Evolutionary conservation across 176 grass and related monocot species (phyloP).

Genomic region (Bolboschoenus planiculmis): DNA sequence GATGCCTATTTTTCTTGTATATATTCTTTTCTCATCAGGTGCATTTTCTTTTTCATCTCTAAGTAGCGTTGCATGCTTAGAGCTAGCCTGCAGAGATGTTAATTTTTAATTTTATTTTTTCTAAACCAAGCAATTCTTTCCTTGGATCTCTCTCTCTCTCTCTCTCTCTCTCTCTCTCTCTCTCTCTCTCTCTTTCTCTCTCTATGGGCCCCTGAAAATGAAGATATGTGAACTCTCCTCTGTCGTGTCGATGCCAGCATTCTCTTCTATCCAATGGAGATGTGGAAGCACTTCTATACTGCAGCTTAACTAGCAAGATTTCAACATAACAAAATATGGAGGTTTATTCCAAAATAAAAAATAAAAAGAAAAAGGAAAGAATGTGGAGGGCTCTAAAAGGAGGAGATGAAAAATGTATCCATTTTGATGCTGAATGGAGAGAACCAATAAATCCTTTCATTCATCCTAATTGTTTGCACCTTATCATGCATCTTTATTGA

Average conservation of each 20-base stretch:
- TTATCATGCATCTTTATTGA: background rate
- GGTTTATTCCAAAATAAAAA: background rate
- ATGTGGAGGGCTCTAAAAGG: background rate
- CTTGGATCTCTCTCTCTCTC: background rate
- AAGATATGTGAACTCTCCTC: background rate
- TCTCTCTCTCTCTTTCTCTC: too few relatives aligned
- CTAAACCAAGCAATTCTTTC: background rate
- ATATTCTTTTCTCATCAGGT: constrained; percentile 53
- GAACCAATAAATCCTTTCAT: background rate
- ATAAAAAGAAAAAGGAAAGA: too few relatives aligned
- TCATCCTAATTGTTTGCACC: background rate
- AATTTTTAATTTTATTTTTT: background rate
- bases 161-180: too few relatives aligned
- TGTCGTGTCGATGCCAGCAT: background rate
- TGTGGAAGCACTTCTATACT: background rate
- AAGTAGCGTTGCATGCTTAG: background rate
- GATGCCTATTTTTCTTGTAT: constrained; percentile 37
- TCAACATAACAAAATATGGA: background rate
- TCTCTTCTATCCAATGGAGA: background rate
- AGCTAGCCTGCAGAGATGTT: background rate
- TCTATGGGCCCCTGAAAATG: background rate
- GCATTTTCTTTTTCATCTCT: constrained; percentile 1
- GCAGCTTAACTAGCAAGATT: constrained; percentile 8
- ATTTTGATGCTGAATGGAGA: background rate
- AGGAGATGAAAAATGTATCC: background rate